These are phyloP conservation scores for Coemansia sp. DNA, from an alignment of 192 early-diverging fungal species.

Conservation along the genomic window DNA sequence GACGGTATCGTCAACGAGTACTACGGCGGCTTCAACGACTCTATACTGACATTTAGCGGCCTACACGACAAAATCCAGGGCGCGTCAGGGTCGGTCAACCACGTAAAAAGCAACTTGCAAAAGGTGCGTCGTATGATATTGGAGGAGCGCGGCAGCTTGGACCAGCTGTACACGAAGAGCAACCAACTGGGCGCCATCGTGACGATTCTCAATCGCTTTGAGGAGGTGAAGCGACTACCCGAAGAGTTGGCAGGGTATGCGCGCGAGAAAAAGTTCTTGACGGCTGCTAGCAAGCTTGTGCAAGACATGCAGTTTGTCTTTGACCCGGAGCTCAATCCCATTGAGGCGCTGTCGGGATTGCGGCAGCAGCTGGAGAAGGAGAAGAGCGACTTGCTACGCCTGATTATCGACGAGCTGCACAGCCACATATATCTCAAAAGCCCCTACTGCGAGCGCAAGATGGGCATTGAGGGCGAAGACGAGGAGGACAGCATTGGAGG, in stretches of 20 bases:
- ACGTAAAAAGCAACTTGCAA: constrained; percentile 66
- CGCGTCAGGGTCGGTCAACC: constrained; percentile 65
- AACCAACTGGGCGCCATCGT: constrained; percentile 82
- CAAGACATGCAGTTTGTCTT: constrained; percentile 64
- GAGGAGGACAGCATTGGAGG: constrained; percentile 20
- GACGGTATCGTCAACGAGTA: constrained; percentile 77
- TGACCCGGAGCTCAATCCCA: constrained; percentile 65
- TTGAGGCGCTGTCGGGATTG: constrained; percentile 73
- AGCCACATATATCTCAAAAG: constrained; percentile 81
- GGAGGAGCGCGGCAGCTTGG: constrained; percentile 66
- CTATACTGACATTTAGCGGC: constrained; percentile 80
- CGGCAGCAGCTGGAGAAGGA: constrained; percentile 65
- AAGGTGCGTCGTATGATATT: constrained; percentile 65
- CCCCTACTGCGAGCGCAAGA: constrained; percentile 68
- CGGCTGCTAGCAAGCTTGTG: constrained; percentile 67
- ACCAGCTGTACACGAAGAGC: constrained; percentile 74
- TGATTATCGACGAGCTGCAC: constrained; percentile 75
- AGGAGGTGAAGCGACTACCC: constrained; percentile 69
- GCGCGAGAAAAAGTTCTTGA: constrained; percentile 70
- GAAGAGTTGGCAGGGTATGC: constrained; percentile 63
- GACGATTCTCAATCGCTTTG: constrained; percentile 71
- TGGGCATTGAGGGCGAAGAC: constrained; percentile 48
- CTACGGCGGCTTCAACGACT: constrained; percentile 81
- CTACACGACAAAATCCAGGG: constrained; percentile 71
- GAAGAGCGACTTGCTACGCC: constrained; percentile 55